Percentiles rank a stretch among this genome's conserved stretches.
Conservation (phyloP, 768 basidiomycete genomes). For the Fomitopsis pulvina region DNA sequence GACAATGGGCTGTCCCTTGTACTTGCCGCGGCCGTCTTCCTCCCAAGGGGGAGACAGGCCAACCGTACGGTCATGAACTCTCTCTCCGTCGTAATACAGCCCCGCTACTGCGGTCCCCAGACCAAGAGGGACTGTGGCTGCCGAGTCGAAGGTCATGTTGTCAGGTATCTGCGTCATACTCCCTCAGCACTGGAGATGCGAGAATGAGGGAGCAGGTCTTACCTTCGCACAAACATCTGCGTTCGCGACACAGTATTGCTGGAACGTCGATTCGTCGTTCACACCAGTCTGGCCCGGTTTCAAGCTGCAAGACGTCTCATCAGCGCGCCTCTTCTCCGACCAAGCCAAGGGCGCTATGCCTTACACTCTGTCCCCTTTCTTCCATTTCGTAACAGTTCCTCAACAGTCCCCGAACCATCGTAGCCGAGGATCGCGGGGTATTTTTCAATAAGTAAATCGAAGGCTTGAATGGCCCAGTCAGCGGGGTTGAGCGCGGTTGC, state of each 20-base stretch:
- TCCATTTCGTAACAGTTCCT: conserved; percentile 31
- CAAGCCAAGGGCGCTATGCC: conserved; percentile 4
- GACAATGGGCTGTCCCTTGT: conserved; percentile 18
- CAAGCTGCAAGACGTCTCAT: neutral
- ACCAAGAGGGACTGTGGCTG: conserved; percentile 7
- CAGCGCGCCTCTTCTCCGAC: neutral
- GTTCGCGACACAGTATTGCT: conserved; percentile 22
- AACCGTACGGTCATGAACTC: conserved; percentile 11
- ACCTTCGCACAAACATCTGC: conserved; percentile 23
- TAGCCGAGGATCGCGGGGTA: conserved; percentile 33
- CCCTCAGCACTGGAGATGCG: neutral
- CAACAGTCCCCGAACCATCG: conserved; percentile 35
- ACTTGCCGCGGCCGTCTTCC: conserved; percentile 14
- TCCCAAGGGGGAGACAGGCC: conserved; percentile 17
- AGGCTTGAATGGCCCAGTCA: conserved; percentile 28
- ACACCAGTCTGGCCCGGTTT: conserved; percentile 3
- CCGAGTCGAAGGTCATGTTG: conserved; percentile 10
- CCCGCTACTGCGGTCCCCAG: conserved; percentile 7
- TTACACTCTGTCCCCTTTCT: conserved; percentile 33
- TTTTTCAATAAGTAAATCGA: conserved; percentile 24
- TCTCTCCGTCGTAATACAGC: conserved; percentile 3
- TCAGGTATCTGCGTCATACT: conserved; percentile 8
- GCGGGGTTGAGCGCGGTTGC: conserved; percentile 26
- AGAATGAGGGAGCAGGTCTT: neutral
- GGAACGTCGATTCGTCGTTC: conserved; percentile 16